Evolutionary conservation across 2,329 filamentous ascomycete species (phyloP), one percentile per base, ranked within the genome.

Genomic region (Colletotrichum endophyticum): DNA sequence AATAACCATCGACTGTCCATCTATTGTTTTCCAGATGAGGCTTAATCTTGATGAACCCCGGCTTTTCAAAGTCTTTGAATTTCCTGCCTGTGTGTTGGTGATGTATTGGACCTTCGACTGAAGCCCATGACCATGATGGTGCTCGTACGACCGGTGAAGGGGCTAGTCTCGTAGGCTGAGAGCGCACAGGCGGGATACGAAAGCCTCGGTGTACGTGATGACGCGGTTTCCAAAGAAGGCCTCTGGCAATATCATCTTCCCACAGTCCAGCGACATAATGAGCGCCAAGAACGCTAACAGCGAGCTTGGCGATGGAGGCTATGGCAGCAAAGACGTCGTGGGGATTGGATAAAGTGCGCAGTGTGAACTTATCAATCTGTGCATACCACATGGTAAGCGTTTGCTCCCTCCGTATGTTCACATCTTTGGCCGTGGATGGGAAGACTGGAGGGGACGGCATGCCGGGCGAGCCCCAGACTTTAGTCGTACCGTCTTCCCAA

Each of bases 121-220:
- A 74, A 5, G 72, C 72, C 72, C 72, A 74, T 6, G 72, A 74
- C 72, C 72, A 74, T 3, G 67, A 71, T 2, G 72, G 72, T 15
- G 72, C 72, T 44, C 72, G 49, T 8, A 66, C 27, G 13, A 74
- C 72, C 13, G 72, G 72, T 22, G 32, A 15, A 4, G 67, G 67
- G 2, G 72, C 72, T 12, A 74, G 59, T 6, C 11, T 13, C 2
- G 72, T 74, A 7, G 72, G 59, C 6, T 34, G 49, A 36, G 72
- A 67, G 9, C 72, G 72, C 19, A 66, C 53, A 25, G 59, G 6
- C 11, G 72, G 32, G 11, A n/a, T 2, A 28, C 19, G 15, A 27
- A 74, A 11, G 39, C n/a, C 3, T 16, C 4, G 9, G 15, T 74
- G 32, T 12, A 74, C 44, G 8, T 74, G 72, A 7, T 59, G 39